Conservation (phyloP, 192 early-diverging fungal species). For the Backusella westeae region DNA sequence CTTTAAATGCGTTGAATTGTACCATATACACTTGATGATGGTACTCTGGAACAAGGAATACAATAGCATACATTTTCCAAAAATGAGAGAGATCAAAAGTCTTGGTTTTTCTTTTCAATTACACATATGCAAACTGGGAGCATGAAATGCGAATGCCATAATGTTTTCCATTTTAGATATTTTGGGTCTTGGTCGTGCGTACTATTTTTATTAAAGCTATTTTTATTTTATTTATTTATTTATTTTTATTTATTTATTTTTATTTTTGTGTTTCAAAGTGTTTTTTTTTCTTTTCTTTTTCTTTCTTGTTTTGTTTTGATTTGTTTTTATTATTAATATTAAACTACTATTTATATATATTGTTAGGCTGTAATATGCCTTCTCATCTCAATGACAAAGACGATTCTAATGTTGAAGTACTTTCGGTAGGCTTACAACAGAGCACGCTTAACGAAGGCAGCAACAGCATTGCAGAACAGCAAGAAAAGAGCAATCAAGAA, state of each 20-base stretch:
- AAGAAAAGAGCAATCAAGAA: background rate
- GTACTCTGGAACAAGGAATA: no score
- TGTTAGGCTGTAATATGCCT: slow-evolving; percentile 5
- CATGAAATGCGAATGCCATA: no score
- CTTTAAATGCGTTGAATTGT: no score
- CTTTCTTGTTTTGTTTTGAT: background rate
- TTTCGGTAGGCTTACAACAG: background rate
- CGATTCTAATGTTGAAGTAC: slow-evolving; percentile 1
- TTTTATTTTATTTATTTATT: slow-evolving; percentile 1
- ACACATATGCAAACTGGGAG: background rate
- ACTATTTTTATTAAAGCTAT: slow-evolving; percentile 1
- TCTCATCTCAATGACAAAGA: slow-evolving; percentile 5
- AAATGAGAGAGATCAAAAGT: no score
- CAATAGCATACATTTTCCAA: no score
- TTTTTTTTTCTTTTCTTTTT: background rate
- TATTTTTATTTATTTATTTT: slow-evolving; percentile 5
- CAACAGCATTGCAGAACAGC: background rate
- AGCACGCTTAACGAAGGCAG: background rate
- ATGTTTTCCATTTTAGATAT: background rate
- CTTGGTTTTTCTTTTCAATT: no score
- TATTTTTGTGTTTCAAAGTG: background rate
- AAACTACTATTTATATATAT: background rate
- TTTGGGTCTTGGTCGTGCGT: background rate
- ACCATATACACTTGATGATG: no score
- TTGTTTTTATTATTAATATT: background rate